Percentiles rank a stretch among this genome's conserved stretches.
phyloP scores from a whole-genome alignment of 1,284 basidiomycete species.

The Tranzscheliella williamsii region DNA sequence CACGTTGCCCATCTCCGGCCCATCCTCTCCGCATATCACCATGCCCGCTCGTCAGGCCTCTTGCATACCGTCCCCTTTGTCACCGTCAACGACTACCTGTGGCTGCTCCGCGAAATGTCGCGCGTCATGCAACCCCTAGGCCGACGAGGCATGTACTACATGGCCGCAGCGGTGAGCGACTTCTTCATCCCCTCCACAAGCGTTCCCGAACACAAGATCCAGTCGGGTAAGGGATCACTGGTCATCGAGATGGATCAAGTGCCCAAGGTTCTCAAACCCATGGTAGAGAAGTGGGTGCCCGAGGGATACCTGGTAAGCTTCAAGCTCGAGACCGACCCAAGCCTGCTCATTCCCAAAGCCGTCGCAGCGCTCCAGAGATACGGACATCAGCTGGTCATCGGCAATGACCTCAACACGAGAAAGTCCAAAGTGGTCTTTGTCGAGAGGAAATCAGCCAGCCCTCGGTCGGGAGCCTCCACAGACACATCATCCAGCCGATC shows the following conservation, averaged over 20 bases:
- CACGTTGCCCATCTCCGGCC: conserved; percentile 72
- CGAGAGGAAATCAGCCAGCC: conserved; percentile 44
- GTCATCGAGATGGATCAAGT: conserved; percentile 98
- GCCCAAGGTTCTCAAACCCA: conserved; percentile 87
- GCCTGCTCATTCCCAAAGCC: conserved; percentile 86
- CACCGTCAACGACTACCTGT: conserved; percentile 94
- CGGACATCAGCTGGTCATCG: conserved; percentile 95
- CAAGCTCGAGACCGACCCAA: conserved; percentile 93
- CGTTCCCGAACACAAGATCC: conserved; percentile 96
- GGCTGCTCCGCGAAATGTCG: conserved; percentile 81
- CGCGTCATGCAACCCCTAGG: conserved; percentile 68
- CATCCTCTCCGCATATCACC: conserved; percentile 80
- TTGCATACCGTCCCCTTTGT: conserved; percentile 87
- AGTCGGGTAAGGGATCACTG: conserved; percentile 83
- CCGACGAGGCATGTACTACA: conserved; percentile 83
- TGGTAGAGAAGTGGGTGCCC: conserved; percentile 91
- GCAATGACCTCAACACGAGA: conserved; percentile 84
- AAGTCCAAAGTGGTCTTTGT: conserved; percentile 93
- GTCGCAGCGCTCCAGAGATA: conserved; percentile 84
- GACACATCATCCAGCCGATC: neutral
- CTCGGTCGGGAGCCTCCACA: neutral
- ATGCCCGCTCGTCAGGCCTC: conserved; percentile 72
- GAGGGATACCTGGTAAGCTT: conserved; percentile 93
- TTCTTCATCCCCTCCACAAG: conserved; percentile 91
- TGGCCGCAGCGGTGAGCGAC: conserved; percentile 95